Conservation (phyloP, 345 rosid species). For the Populus davidiana region DNA sequence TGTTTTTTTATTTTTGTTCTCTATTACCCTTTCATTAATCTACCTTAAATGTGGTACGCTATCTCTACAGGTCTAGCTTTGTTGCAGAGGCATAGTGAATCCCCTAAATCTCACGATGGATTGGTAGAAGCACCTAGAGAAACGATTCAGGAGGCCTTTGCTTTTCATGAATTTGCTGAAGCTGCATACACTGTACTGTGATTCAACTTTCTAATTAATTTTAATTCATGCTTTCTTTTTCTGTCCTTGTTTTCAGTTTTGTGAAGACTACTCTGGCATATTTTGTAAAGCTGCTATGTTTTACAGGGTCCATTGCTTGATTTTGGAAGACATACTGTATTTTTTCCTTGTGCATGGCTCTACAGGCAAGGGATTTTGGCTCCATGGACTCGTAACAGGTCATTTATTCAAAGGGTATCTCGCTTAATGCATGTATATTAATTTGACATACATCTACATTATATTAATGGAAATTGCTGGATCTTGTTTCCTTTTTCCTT, state of each 20-base stretch:
- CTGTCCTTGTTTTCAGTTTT: background rate
- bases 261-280: background rate
- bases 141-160: conserved; percentile 56
- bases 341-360: conserved; percentile 85
- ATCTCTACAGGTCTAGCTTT: conserved; percentile 75
- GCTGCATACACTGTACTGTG: conserved; percentile 82
- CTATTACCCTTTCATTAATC: background rate
- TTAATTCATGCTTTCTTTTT: background rate
- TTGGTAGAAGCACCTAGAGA: conserved; percentile 57
- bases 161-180: conserved; percentile 81
- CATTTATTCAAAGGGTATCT: conserved; percentile 15
- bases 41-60: background rate
- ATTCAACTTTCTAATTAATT: background rate
- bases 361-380: conserved; percentile 77
- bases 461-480: background rate
- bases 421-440: background rate
- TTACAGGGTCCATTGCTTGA: conserved; percentile 89
- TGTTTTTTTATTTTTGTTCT: background rate
- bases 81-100: conserved; percentile 51
- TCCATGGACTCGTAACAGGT: conserved; percentile 85
- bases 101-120: conserved; percentile 40
- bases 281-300: conserved; percentile 13
- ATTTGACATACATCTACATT: background rate
- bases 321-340: conserved; percentile 73
- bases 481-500: background rate